Conservation (phyloP, 202 grass and related monocot species). For the Musa balbisiana region DNA sequence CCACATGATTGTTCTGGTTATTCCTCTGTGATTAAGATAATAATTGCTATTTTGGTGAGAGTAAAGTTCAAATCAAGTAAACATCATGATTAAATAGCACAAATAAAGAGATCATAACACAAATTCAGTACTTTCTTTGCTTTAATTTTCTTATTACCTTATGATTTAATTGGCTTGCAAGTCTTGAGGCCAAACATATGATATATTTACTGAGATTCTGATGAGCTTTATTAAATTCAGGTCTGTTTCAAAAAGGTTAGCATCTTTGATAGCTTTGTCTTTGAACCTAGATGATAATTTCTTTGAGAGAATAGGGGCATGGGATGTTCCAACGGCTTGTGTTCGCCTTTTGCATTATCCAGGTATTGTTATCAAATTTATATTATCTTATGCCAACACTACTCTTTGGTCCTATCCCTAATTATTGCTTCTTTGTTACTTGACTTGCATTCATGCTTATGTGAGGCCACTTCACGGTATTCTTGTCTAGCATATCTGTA, state of each 20-base stretch:
- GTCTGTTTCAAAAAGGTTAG: constrained; percentile 34
- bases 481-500: not conserved
- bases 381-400: not conserved
- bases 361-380: constrained; percentile 34
- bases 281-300: constrained; percentile 66
- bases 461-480: not conserved
- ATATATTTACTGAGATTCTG: not conserved
- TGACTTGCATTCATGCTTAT: not conserved
- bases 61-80: too few relatives aligned
- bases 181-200: not conserved
- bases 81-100: too few relatives aligned
- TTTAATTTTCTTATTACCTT: not conserved
- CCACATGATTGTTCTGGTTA: too few relatives aligned
- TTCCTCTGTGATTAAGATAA: too few relatives aligned
- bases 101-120: too few relatives aligned
- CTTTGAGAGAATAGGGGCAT: constrained; percentile 54
- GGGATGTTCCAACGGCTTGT: constrained; percentile 29
- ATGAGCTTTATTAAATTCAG: constrained; percentile 24
- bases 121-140: not conserved
- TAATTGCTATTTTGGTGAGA: too few relatives aligned
- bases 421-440: not conserved
- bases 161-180: not conserved
- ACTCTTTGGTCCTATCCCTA: not conserved
- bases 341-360: constrained; percentile 76
- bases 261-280: constrained; percentile 64